Evolutionary conservation across 106 monocot species (phyloP).

Genomic region (Dioscorea zingiberensis): DNA sequence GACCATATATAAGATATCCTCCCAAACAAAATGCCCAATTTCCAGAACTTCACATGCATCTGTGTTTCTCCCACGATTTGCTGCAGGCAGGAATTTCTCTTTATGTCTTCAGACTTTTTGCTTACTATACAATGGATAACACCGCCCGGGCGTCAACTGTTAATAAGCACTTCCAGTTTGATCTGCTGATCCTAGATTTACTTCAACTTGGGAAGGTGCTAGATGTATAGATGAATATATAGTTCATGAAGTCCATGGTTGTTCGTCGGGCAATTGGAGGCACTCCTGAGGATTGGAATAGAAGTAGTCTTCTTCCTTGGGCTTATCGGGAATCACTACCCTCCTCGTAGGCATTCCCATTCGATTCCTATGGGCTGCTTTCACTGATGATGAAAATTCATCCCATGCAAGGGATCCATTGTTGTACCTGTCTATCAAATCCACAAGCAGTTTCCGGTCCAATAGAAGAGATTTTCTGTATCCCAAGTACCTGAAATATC

Average conservation of each 20-base stretch:
- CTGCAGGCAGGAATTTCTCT: too few relatives aligned
- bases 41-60: too few relatives aligned
- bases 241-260: conserved; percentile 22
- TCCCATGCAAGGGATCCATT: conserved; percentile 62
- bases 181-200: too few relatives aligned
- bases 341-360: conserved; percentile 60
- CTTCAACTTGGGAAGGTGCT: too few relatives aligned
- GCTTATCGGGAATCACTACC: conserved; percentile 59
- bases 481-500: conserved; percentile 57
- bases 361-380: conserved; percentile 53
- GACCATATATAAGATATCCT: too few relatives aligned
- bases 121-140: too few relatives aligned
- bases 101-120: too few relatives aligned
- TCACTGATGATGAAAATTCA: conserved; percentile 66
- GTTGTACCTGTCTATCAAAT: conserved; percentile 59
- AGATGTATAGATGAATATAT: not conserved
- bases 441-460: conserved; percentile 63
- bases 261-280: conserved; percentile 26
- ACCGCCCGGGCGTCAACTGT: too few relatives aligned
- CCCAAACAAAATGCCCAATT: too few relatives aligned
- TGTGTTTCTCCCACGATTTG: too few relatives aligned
- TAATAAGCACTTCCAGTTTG: too few relatives aligned
- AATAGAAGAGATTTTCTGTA: conserved; percentile 65
- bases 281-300: conserved; percentile 94
- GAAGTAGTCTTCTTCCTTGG: conserved; percentile 98